A percentile compares a stretch with the other conserved stretches of the same genome.
These are phyloP conservation scores for Penicillium daleae DNA, from an alignment of 495 filamentous ascomycete species.

Conservation along the genomic window DNA sequence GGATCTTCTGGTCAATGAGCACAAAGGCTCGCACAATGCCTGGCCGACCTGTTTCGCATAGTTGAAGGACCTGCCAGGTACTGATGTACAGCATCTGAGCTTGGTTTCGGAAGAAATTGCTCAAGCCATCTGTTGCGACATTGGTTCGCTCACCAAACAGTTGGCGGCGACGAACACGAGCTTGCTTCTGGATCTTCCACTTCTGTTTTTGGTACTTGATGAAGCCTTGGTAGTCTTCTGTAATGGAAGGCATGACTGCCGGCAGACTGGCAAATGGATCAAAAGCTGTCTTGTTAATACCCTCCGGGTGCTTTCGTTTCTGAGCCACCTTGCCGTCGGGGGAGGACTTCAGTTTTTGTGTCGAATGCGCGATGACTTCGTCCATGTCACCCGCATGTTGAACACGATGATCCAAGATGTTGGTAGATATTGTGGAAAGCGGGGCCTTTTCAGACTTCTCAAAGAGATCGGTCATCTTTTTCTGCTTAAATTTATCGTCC, in stretches of 20 bases:
- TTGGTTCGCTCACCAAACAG: constrained; percentile 86
- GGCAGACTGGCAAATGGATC: constrained; percentile 88
- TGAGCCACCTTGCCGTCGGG: constrained; percentile 65
- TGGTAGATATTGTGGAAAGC: constrained; percentile 71
- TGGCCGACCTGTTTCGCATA: constrained; percentile 75
- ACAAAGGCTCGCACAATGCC: constrained; percentile 89
- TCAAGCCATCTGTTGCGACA: constrained; percentile 70
- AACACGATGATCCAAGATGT: constrained; percentile 63
- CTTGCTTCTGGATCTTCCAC: constrained; percentile 97
- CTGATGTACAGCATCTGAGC: constrained; percentile 85
- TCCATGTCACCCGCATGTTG: constrained; percentile 73
- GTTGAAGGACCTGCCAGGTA: constrained; percentile 93
- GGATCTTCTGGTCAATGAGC: constrained; percentile 89
- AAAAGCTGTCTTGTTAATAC: constrained; percentile 58
- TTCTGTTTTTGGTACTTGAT: constrained; percentile 97
- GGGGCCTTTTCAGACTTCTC: constrained; percentile 74
- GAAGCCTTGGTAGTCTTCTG: constrained; percentile 87
- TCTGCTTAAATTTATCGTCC: constrained; percentile 97
- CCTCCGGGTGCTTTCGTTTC: constrained; percentile 84
- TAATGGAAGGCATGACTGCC: constrained; percentile 80
- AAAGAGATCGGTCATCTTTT: constrained; percentile 97
- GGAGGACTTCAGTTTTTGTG: constrained; percentile 72
- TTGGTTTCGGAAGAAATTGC: constrained; percentile 86
- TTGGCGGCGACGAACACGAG: constrained; percentile 82
- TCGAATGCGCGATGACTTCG: constrained; percentile 72